A percentile compares a stretch with the other conserved stretches of the same genome.
phyloP scores from a whole-genome alignment of 1,284 basidiomycete species.

The Coniferiporia sulphurascens region DNA sequence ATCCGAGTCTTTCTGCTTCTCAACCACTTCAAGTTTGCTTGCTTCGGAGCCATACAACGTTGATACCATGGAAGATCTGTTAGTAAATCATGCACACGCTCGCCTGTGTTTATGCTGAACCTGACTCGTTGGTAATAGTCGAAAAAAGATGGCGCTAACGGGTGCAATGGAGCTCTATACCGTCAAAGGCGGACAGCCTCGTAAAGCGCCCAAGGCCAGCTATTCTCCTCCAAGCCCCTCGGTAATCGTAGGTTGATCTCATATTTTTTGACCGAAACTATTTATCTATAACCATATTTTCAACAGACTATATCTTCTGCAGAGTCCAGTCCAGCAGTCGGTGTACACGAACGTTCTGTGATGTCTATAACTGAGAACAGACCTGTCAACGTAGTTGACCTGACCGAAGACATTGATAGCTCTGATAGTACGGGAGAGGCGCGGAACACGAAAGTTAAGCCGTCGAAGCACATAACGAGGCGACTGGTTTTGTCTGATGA shows the following conservation, averaged over 20 bases:
- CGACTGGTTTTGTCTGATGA: slow-evolving; percentile 16
- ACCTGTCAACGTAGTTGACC: neutral
- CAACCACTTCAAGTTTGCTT: too few species aligned
- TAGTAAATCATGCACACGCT: neutral
- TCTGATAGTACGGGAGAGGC: neutral
- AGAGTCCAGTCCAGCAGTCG: slow-evolving; percentile 14
- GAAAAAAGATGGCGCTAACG: neutral
- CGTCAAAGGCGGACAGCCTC: slow-evolving; percentile 6
- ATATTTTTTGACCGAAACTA: neutral
- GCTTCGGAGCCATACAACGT: too few species aligned
- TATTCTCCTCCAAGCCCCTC: neutral
- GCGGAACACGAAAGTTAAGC: neutral
- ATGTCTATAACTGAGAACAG: neutral
- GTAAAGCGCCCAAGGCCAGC: neutral
- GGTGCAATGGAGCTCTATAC: slow-evolving; percentile 1
- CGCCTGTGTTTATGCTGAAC: neutral
- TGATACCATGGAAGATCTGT: neutral
- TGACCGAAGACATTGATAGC: neutral
- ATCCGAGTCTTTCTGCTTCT: too few species aligned
- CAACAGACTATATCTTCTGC: slow-evolving; percentile 15
- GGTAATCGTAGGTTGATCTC: slow-evolving; percentile 8
- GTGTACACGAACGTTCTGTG: neutral
- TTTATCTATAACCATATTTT: neutral
- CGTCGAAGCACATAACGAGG: neutral
- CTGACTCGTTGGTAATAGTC: neutral